Base-by-base conservation (phyloP, 2,329 filamentous ascomycete species). In the Colletotrichum scovillei region DNA sequence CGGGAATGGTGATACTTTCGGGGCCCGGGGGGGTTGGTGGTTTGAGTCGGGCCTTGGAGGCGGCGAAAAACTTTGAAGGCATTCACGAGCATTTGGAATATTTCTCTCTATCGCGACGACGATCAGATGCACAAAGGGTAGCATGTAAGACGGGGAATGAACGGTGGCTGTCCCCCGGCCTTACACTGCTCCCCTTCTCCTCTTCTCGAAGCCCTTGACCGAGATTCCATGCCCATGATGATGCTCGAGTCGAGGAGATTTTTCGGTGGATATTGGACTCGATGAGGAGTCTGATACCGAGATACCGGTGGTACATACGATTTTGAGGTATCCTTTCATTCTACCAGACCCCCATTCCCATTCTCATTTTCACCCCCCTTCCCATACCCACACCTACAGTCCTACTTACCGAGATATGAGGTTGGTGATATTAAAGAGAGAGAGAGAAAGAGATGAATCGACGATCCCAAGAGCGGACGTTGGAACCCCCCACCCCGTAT, bases 121-220 rank as follows among this genome's bases (percentile, higher is more conserved):
- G 65, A 72, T 69, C 65, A 24, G 14, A 58, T 38, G 69, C 69
- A 63, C 14, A 28, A 63, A 72, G 53, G 58, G 58, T 63, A 55
- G 38, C 53, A 59, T 52, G 58, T 53, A 30, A 32, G 59, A 64
- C 59, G 58, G 69, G 32, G 69, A 69, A 49, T 19, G 19, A 49
- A 49, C 42, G 19, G 19, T 7, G 19, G 3, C 38, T 3, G 14
- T 12, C 14, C 16, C 14, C 38, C 16, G 16, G 24, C 42, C 42
- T 16, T 12, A 14, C 16, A 14, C 38, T 19, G 9, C 42, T 1
- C 38, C 5, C 42, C 42, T 11, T 11, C 19, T n/a, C 42, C 19
- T 49, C 42, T 9, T n/a, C 42, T 49, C 42, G 42, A 49, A 49
- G 42, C 19, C 19, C 42, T 49, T 49, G 16, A n/a, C 42, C 19